phyloP scores from a whole-genome alignment of 768 basidiomycete genomes.

The Rhizopogon salebrosus region DNA sequence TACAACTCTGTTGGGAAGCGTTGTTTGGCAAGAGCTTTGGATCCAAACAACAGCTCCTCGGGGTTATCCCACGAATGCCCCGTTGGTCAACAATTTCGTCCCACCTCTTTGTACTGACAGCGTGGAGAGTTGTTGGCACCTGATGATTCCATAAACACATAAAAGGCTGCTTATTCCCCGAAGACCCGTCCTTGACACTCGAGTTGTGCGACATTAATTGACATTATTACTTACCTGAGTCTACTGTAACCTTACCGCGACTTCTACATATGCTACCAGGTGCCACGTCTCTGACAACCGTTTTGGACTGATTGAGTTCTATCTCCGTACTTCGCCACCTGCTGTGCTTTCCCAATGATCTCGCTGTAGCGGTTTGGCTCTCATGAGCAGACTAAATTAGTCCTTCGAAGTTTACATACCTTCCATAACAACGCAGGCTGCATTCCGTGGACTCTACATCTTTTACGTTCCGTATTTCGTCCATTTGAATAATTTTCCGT shows the following conservation, averaged over 20 bases:
- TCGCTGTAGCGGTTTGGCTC: neutral
- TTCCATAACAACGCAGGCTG: conserved; percentile 6
- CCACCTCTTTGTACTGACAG: neutral
- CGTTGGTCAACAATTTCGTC: too few species aligned
- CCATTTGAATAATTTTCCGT: conserved; percentile 1
- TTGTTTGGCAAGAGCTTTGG: conserved; percentile 30
- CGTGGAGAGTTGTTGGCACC: neutral
- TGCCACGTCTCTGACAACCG: too few species aligned
- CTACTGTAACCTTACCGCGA: too few species aligned
- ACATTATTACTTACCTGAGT: neutral
- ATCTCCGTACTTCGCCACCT: neutral
- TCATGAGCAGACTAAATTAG: neutral
- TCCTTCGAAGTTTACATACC: neutral
- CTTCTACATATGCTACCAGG: neutral
- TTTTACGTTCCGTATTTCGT: conserved; percentile 22
- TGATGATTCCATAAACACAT: neutral
- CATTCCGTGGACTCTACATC: conserved; percentile 4
- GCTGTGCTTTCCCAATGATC: neutral
- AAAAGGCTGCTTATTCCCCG: neutral
- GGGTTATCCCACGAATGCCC: conserved; percentile 6
- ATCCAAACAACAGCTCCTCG: conserved; percentile 24
- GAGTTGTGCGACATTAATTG: neutral
- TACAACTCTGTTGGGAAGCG: conserved; percentile 6
- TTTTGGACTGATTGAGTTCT: neutral
- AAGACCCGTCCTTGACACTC: neutral